These are phyloP conservation scores for Tuber calosporum DNA, from an alignment of 495 filamentous ascomycete genomes.

Conservation along the genomic window DNA sequence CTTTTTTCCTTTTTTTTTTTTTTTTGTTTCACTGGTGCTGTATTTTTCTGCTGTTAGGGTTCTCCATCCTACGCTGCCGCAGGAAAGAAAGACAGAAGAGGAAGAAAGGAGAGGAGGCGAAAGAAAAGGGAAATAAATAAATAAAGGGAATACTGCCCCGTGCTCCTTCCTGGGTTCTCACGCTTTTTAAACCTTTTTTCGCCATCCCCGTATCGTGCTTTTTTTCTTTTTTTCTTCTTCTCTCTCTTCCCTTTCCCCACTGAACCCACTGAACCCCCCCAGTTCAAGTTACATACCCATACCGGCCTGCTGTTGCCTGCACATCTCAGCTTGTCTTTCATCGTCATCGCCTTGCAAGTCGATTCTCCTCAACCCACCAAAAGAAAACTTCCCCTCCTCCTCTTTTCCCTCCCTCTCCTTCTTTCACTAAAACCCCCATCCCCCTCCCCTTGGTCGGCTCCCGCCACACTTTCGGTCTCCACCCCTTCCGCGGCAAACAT, in stretches of 20 bases:
- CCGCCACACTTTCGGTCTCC: constrained; percentile 39
- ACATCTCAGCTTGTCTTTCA: constrained; percentile 37
- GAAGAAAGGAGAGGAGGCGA: not conserved
- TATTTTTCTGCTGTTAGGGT: constrained; percentile 20
- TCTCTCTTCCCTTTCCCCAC: not conserved
- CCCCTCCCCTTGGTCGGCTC: constrained; percentile 42
- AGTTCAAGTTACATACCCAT: constrained; percentile 5
- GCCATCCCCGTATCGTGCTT: constrained; percentile 36
- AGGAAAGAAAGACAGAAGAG: not conserved
- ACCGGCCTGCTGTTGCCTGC: constrained; percentile 18
- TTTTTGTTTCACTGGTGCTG: constrained; percentile 36
- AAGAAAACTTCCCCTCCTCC: constrained; percentile 37
- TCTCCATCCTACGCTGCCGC: not conserved
- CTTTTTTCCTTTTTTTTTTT: too few relatives aligned
- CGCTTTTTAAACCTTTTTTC: constrained; percentile 38
- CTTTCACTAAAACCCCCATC: constrained; percentile 44
- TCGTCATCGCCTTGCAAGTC: constrained; percentile 38
- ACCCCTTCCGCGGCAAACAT: constrained; percentile 44
- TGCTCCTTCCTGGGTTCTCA: constrained; percentile 42
- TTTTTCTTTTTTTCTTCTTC: constrained; percentile 22
- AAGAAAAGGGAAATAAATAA: not conserved
- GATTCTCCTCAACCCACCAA: constrained; percentile 18
- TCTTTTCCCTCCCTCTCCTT: constrained; percentile 46
- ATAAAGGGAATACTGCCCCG: not conserved
- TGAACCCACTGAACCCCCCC: constrained; percentile 29